Evolutionary conservation across 371 early-diverging fungal genomes (phyloP).

Genomic region (Basidiobolus meristosporus): DNA sequence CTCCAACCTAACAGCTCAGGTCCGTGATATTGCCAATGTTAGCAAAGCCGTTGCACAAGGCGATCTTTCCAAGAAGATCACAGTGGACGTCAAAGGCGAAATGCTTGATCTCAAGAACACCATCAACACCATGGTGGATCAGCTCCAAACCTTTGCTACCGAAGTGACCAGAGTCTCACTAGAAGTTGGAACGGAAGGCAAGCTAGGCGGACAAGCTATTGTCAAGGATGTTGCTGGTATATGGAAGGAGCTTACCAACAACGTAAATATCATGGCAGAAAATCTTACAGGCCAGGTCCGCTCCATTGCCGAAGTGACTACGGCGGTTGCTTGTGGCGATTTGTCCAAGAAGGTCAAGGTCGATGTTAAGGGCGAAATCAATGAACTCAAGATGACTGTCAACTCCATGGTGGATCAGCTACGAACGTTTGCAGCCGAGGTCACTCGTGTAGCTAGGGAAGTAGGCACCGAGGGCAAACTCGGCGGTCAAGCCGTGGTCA

Average conservation of each 20-base stretch:
- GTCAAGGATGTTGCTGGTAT: conserved; percentile 24
- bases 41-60: conserved; percentile 25
- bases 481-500: too few relatives aligned
- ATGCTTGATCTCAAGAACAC: conserved; percentile 23
- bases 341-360: conserved; percentile 19
- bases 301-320: conserved; percentile 24
- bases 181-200: too few relatives aligned
- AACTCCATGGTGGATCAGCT: too few relatives aligned
- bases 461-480: too few relatives aligned
- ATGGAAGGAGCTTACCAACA: conserved; percentile 26
- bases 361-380: too few relatives aligned
- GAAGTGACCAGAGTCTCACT: conserved; percentile 22
- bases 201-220: conserved; percentile 21
- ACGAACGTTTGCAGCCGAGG: too few relatives aligned
- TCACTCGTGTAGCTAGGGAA: too few relatives aligned
- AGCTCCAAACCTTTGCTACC: conserved; percentile 19
- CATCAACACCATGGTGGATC: conserved; percentile 41
- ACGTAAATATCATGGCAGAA: conserved; percentile 30
- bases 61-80: conserved; percentile 23
- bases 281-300: conserved; percentile 33
- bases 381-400: too few relatives aligned
- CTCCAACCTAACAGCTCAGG: conserved; percentile 13
- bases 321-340: conserved; percentile 27
- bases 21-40: conserved; percentile 15
- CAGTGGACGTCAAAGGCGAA: too few relatives aligned